phyloP scores from a whole-genome alignment of 495 filamentous ascomycete species.

The Penicillium paxilli region DNA sequence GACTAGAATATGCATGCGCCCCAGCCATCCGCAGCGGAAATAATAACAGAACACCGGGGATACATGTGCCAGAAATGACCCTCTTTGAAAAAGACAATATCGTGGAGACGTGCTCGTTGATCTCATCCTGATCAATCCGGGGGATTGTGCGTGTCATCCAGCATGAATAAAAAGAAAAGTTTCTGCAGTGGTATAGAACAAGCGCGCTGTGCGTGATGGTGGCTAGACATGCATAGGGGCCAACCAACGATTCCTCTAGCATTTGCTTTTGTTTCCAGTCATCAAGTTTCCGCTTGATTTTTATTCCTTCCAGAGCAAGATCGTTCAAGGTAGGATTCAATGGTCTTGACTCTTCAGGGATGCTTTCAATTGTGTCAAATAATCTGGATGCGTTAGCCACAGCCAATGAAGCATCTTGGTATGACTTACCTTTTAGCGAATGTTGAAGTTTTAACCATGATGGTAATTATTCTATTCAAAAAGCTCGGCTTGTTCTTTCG shows the following conservation, averaged over 20 bases:
- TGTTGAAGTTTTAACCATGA: neutral
- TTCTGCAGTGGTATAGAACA: constrained; percentile 7
- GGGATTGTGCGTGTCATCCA: constrained; percentile 3
- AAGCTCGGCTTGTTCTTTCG: neutral
- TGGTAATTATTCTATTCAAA: neutral
- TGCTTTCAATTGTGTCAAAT: neutral
- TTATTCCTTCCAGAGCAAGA: neutral
- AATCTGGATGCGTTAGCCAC: neutral
- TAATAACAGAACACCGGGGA: neutral
- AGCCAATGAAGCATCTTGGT: neutral
- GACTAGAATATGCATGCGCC: neutral
- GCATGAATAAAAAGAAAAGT: constrained; percentile 6
- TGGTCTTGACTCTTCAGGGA: neutral
- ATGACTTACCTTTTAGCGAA: neutral
- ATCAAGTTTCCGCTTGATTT: neutral
- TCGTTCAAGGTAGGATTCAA: neutral
- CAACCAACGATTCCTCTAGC: neutral
- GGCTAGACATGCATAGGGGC: neutral
- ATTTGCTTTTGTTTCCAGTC: too few species aligned
- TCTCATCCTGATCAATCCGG: neutral
- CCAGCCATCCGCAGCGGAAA: neutral
- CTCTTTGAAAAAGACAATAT: neutral
- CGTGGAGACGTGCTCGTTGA: neutral
- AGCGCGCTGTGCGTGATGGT: constrained; percentile 1
- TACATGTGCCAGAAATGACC: neutral